phyloP scores from a whole-genome alignment of 1,139 yeast genomes.

The Suhomyces wounanorum region DNA sequence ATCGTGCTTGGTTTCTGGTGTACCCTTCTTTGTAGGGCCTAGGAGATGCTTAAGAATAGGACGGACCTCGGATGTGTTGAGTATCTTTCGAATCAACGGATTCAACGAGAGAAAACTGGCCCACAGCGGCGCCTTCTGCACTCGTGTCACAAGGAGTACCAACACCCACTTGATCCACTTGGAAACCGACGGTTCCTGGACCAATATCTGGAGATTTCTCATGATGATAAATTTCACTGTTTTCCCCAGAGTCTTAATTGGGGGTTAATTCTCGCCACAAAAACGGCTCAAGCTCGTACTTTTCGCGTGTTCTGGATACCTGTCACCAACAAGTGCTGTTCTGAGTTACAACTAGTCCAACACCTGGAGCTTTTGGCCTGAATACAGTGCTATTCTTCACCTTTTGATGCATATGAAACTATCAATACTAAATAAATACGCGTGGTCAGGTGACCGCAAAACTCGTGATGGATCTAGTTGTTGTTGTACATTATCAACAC shows the following conservation, averaged over 20 bases:
- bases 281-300: too few relatives aligned
- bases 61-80: constrained; percentile 1
- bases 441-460: not conserved
- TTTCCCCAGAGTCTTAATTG: too few relatives aligned
- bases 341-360: too few relatives aligned
- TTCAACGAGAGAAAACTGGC: constrained; percentile 37
- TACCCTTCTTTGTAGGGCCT: not conserved
- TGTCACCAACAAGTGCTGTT: too few relatives aligned
- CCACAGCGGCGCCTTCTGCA: constrained; percentile 33
- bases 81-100: constrained; percentile 27
- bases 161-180: constrained; percentile 38
- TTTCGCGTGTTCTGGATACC: too few relatives aligned
- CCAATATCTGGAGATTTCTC: constrained; percentile 17
- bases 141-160: constrained; percentile 27
- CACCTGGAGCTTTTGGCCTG: not conserved
- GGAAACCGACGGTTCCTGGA: constrained; percentile 14
- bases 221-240: constrained; percentile 5
- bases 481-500: constrained; percentile 1
- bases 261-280: too few relatives aligned
- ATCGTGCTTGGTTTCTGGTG: not conserved
- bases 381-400: not conserved
- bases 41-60: not conserved
- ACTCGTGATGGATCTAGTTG: not conserved
- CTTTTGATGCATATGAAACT: not conserved
- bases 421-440: not conserved